A percentile compares a stretch with the other conserved stretches of the same genome.
Conservation (phyloP, 495 filamentous ascomycete species). For the Letharia lupina region DNA sequence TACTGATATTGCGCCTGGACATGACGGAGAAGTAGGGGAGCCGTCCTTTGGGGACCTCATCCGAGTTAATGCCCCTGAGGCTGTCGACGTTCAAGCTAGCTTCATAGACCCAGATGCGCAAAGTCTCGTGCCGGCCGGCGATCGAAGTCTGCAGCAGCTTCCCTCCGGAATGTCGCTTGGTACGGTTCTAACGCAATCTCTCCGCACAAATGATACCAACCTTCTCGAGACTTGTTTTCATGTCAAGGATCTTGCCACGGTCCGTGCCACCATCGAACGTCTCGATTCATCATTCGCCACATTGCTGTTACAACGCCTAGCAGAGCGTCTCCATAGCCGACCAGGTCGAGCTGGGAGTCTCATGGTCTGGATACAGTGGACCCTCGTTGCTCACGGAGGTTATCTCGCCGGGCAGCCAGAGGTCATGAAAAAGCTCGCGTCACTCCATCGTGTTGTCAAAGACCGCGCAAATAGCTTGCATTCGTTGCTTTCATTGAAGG, state of each 20-base stretch:
- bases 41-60: slow-evolving; percentile 86
- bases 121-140: slow-evolving; percentile 22
- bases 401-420: slow-evolving; percentile 76
- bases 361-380: slow-evolving; percentile 97
- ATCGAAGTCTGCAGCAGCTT: slow-evolving; percentile 38
- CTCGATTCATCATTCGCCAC: slow-evolving; percentile 76
- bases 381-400: slow-evolving; percentile 87
- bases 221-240: slow-evolving; percentile 90
- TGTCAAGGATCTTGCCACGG: slow-evolving; percentile 59
- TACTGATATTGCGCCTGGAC: slow-evolving; percentile 27
- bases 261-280: slow-evolving; percentile 81
- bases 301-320: slow-evolving; percentile 68
- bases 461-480: slow-evolving; percentile 77
- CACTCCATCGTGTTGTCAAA: slow-evolving; percentile 74
- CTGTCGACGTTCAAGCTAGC: slow-evolving; percentile 66
- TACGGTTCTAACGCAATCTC: slow-evolving; percentile 83
- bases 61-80: slow-evolving; percentile 55
- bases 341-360: slow-evolving; percentile 83
- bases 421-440: slow-evolving; percentile 63
- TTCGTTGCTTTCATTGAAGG: slow-evolving; percentile 77
- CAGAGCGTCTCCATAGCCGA: slow-evolving; percentile 75
- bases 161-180: slow-evolving; percentile 74
- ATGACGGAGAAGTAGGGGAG: slow-evolving; percentile 42
- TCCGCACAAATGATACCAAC: slow-evolving; percentile 78
- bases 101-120: slow-evolving; percentile 43